These are phyloP conservation scores for Meyerozyma sp. DNA, from an alignment of 1,139 yeast species.

Conservation along the genomic window DNA sequence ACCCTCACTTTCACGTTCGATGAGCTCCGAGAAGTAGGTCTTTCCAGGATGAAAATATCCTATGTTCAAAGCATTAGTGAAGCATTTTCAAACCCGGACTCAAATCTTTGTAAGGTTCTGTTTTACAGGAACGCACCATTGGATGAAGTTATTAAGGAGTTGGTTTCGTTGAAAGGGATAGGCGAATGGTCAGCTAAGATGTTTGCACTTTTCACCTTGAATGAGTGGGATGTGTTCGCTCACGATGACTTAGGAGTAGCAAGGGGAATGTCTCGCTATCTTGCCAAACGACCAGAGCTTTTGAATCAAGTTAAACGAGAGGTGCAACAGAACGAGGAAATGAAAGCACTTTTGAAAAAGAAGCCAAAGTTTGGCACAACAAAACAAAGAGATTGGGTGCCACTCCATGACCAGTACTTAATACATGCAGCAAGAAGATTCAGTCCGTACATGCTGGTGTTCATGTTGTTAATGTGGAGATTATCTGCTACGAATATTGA, in stretches of 20 bases:
- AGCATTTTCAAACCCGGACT: slow-evolving; percentile 40
- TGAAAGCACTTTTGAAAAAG: slow-evolving; percentile 23
- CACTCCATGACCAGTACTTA: slow-evolving; percentile 55
- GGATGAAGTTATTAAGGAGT: slow-evolving; percentile 49
- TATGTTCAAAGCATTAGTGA: slow-evolving; percentile 60
- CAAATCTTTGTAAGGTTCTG: slow-evolving; percentile 33
- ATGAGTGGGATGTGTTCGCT: slow-evolving; percentile 66
- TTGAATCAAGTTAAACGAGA: slow-evolving; percentile 34
- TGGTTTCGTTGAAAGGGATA: slow-evolving; percentile 67
- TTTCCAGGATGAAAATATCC: slow-evolving; percentile 64
- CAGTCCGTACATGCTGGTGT: slow-evolving; percentile 62
- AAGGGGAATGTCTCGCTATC: slow-evolving; percentile 67
- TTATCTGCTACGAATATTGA: slow-evolving; percentile 55
- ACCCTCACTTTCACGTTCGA: slow-evolving; percentile 40
- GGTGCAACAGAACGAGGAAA: slow-evolving; percentile 23
- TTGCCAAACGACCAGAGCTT: slow-evolving; percentile 51
- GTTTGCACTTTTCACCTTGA: slow-evolving; percentile 71
- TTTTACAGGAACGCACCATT: slow-evolving; percentile 29
- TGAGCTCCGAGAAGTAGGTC: slow-evolving; percentile 56
- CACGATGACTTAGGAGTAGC: slow-evolving; percentile 81
- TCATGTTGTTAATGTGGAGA: slow-evolving; percentile 76
- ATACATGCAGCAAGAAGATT: slow-evolving; percentile 52
- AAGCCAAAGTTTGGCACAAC: slow-evolving; percentile 31
- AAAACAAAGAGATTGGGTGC: slow-evolving; percentile 52
- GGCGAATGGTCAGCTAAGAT: slow-evolving; percentile 92